Conservation (phyloP, 192 early-diverging fungal species). For the Dissophora globulifera region DNA sequence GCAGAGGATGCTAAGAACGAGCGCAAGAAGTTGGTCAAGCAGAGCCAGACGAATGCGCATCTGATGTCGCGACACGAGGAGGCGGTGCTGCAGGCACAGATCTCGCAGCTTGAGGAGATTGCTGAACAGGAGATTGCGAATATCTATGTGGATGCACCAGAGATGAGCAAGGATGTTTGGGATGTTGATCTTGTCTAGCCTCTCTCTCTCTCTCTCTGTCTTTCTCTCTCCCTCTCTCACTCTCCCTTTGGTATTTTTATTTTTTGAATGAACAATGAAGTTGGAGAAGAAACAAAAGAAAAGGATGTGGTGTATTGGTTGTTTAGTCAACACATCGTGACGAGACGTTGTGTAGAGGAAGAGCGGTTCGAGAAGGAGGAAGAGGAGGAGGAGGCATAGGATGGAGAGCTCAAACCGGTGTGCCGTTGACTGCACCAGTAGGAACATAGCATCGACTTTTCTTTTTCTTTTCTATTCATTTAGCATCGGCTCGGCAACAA, state of each 20-base stretch:
- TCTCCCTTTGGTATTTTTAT: too few species aligned
- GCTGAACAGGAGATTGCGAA: constrained; percentile 50
- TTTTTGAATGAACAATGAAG: too few species aligned
- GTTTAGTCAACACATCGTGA: too few species aligned
- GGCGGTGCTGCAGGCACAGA: constrained; percentile 42
- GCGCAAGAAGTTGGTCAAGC: constrained; percentile 39
- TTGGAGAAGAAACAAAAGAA: too few species aligned
- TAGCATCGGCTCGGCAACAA: background rate
- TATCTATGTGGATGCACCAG: constrained; percentile 45
- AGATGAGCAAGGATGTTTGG: constrained; percentile 43
- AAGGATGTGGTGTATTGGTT: too few species aligned
- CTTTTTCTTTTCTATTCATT: background rate
- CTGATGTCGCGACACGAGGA: constrained; percentile 53
- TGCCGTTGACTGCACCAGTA: too few species aligned
- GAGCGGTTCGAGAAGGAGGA: too few species aligned
- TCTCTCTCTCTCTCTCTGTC: too few species aligned
- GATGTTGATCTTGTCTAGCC: constrained; percentile 44
- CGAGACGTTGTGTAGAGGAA: too few species aligned
- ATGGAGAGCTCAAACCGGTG: too few species aligned
- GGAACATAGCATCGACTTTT: background rate
- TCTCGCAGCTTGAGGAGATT: constrained; percentile 46
- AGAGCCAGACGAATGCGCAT: constrained; percentile 39
- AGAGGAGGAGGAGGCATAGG: too few species aligned
- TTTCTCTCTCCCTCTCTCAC: too few species aligned
- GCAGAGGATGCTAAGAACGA: constrained; percentile 49